These are phyloP conservation scores for Xylogone sp. DNA, from an alignment of 2,329 filamentous ascomycete genomes.

Conservation along the genomic window DNA sequence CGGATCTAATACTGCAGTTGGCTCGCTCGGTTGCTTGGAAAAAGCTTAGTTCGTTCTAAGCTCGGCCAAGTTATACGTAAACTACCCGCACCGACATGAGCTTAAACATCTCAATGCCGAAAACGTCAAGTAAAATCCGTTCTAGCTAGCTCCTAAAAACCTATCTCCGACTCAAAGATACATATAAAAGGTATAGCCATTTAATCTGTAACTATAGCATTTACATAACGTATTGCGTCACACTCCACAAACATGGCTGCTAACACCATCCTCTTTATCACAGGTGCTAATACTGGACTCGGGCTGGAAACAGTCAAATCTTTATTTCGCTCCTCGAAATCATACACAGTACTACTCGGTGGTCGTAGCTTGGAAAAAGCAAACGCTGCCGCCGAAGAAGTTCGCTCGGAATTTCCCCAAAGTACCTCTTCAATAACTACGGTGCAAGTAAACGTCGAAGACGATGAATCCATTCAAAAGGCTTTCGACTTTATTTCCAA, in stretches of 20 bases:
- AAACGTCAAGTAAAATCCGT: too few species aligned
- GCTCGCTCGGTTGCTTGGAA: too few species aligned
- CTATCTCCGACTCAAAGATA: too few species aligned
- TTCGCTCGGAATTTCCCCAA: slow-evolving; percentile 31
- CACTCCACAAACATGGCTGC: not conserved
- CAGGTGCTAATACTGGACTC: slow-evolving; percentile 38
- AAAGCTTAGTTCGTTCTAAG: too few species aligned
- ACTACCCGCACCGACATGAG: too few species aligned
- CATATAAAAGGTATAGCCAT: too few species aligned
- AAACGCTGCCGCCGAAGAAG: slow-evolving; percentile 31
- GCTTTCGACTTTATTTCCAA: slow-evolving; percentile 24
- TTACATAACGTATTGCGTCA: too few species aligned
- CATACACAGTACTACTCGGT: slow-evolving; percentile 36
- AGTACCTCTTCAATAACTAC: not conserved
- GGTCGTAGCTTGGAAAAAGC: slow-evolving; percentile 37
- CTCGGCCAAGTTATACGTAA: too few species aligned
- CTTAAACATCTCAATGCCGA: too few species aligned
- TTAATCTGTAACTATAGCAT: too few species aligned
- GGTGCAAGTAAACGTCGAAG: slow-evolving; percentile 28
- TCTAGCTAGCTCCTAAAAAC: too few species aligned
- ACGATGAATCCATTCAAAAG: slow-evolving; percentile 28
- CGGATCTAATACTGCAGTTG: too few species aligned
- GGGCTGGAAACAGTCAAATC: slow-evolving; percentile 33
- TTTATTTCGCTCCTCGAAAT: slow-evolving; percentile 7
- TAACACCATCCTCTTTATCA: slow-evolving; percentile 28